Conservation (phyloP, 1,139 yeast species). For the Sugiyamaella xylanicola region DNA sequence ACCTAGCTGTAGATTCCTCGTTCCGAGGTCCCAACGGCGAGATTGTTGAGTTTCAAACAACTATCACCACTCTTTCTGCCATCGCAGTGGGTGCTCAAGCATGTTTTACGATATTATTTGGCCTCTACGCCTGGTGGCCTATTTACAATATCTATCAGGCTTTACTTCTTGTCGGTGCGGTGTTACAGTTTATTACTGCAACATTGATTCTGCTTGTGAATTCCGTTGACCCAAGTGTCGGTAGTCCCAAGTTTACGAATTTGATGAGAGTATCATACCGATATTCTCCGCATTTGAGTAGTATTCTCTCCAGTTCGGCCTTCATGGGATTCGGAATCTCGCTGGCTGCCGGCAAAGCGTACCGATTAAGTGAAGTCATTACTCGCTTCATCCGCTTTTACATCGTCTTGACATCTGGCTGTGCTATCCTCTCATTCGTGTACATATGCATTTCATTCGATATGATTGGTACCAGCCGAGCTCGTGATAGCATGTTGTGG, state of each 20-base stretch:
- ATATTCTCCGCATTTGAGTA: conserved; percentile 32
- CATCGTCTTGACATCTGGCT: conserved; percentile 26
- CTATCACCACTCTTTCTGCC: conserved; percentile 24
- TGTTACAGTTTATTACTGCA: conserved; percentile 34
- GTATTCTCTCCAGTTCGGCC: conserved; percentile 29
- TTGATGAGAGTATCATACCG: conserved; percentile 18
- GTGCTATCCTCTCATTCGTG: conserved; percentile 29
- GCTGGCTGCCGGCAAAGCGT: conserved; percentile 32
- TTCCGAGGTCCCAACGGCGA: conserved; percentile 1
- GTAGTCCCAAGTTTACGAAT: conserved; percentile 6
- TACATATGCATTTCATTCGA: conserved; percentile 31
- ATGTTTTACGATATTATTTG: conserved; percentile 25
- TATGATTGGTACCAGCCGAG: conserved; percentile 17
- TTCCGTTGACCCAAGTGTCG: neutral
- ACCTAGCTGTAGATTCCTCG: conserved; percentile 18
- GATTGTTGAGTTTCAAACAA: conserved; percentile 6
- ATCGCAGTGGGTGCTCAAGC: conserved; percentile 24
- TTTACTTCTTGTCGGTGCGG: conserved; percentile 31
- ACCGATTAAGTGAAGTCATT: conserved; percentile 34
- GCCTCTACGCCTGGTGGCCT: conserved; percentile 34
- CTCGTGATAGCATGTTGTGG: conserved; percentile 8
- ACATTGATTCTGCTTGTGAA: conserved; percentile 27
- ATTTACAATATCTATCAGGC: conserved; percentile 34
- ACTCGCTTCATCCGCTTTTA: conserved; percentile 31
- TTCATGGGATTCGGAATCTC: conserved; percentile 36